Percentiles rank a stretch among this genome's conserved stretches.
Evolutionary conservation across 169 alveolate species (phyloP).

Genomic region (Fabrea salina): DNA sequence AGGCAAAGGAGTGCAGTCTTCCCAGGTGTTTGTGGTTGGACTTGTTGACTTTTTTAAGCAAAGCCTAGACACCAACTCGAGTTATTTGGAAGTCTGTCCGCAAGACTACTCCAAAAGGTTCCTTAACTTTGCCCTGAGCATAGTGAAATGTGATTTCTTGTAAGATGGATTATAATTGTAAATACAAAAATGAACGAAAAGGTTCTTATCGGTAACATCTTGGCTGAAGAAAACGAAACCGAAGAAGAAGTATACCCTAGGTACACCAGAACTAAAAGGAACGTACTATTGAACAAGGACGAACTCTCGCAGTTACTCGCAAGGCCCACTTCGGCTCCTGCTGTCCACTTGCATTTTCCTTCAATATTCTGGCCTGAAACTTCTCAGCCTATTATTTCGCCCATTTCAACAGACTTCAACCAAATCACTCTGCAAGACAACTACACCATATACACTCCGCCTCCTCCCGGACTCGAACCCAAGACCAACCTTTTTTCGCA

Average conservation of each 20-base stretch:
- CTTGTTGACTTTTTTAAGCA: background rate
- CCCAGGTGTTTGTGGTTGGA: background rate
- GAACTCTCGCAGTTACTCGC: background rate
- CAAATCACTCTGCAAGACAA: too few species aligned
- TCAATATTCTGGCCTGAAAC: background rate
- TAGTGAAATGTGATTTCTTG: too few species aligned
- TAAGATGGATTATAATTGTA: too few species aligned
- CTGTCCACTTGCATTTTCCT: background rate
- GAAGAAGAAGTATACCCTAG: background rate
- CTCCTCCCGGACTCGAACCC: background rate
- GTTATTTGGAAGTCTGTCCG: too few species aligned
- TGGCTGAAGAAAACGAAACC: slow-evolving; percentile 14
- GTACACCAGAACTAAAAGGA: background rate
- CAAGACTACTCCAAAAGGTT: too few species aligned
- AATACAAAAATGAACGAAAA: background rate
- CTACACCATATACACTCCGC: background rate
- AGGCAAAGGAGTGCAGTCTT: background rate
- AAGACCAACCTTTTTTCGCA: background rate
- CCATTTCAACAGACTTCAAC: too few species aligned
- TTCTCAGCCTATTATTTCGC: too few species aligned
- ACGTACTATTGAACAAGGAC: slow-evolving; percentile 1
- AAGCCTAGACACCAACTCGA: too few species aligned
- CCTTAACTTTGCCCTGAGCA: too few species aligned
- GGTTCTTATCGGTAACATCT: slow-evolving; percentile 7
- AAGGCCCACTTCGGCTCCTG: background rate